phyloP scores from a whole-genome alignment of 2,329 filamentous ascomycete species.

The Venturia carpophila region DNA sequence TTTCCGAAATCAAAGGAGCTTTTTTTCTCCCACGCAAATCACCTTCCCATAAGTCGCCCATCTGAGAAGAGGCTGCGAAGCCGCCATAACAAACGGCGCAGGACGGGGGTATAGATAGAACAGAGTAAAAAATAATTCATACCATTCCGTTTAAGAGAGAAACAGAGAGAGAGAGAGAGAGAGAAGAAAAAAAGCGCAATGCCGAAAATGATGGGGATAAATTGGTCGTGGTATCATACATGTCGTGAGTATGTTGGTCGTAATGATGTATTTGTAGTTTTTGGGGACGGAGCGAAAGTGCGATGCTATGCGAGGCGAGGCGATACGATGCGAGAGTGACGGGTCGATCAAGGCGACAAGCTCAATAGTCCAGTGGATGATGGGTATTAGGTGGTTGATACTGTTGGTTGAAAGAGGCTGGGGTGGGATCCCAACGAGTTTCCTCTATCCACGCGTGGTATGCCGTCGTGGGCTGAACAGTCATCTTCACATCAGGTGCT shows the following conservation, averaged over 20 bases:
- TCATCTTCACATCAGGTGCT: not conserved
- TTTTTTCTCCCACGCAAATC: not conserved
- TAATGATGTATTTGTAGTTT: not conserved
- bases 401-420: not conserved
- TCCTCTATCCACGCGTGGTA: not conserved
- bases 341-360: not conserved
- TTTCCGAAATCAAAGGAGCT: not conserved
- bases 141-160: not conserved
- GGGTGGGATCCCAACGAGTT: not conserved
- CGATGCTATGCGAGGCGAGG: too few species aligned
- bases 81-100: not conserved
- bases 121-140: not conserved
- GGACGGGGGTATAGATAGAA: conserved; percentile 4
- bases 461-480: not conserved
- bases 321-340: too few species aligned
- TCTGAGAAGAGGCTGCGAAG: not conserved
- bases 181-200: not conserved
- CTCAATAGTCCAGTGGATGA: not conserved
- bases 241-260: conserved; percentile 6
- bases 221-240: conserved; percentile 4
- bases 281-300: not conserved
- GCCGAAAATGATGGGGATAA: not conserved
- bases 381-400: not conserved
- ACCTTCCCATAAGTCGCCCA: not conserved
- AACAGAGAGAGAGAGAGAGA: too few species aligned